These are phyloP conservation scores for Rhinocladiella similis DNA, from an alignment of 2,329 filamentous ascomycete species.

Conservation along the genomic window DNA sequence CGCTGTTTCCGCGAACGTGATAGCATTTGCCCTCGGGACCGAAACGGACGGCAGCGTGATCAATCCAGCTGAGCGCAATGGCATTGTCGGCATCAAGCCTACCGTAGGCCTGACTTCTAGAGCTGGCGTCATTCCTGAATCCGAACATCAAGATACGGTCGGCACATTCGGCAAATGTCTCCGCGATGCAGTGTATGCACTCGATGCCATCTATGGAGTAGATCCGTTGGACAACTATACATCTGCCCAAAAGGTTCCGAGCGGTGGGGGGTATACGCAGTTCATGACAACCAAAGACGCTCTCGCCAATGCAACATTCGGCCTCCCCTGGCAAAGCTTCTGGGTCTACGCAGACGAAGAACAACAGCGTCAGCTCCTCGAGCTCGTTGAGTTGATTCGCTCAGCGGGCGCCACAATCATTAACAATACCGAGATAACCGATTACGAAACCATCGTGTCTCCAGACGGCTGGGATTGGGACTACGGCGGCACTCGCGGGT, in stretches of 20 bases:
- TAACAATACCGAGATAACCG: conserved; percentile 68
- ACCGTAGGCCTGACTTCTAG: conserved; percentile 72
- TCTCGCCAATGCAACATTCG: conserved; percentile 65
- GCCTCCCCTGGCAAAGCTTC: conserved; percentile 70
- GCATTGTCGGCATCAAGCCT: conserved; percentile 72
- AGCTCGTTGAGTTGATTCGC: conserved; percentile 55
- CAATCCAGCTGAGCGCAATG: conserved; percentile 68
- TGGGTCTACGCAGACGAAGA: conserved; percentile 62
- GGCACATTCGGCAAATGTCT: conserved; percentile 69
- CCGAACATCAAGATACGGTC: conserved; percentile 67
- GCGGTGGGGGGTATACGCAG: conserved; percentile 57
- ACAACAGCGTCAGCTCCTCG: conserved; percentile 56
- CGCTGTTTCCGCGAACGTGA: conserved; percentile 63
- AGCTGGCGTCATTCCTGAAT: conserved; percentile 64
- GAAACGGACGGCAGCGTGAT: conserved; percentile 75
- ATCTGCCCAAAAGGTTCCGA: conserved; percentile 57
- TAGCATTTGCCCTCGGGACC: conserved; percentile 64
- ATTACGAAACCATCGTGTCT: conserved; percentile 62
- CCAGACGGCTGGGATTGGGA: conserved; percentile 75
- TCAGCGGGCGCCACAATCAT: conserved; percentile 65
- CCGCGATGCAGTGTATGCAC: conserved; percentile 64
- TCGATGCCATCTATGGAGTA: conserved; percentile 68
- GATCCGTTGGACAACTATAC: conserved; percentile 69
- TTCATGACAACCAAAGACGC: conserved; percentile 56
- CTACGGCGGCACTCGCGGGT: conserved; percentile 52